These are phyloP conservation scores for Castanea crenata DNA, from an alignment of 306 rosid genomes.

Conservation along the genomic window DNA sequence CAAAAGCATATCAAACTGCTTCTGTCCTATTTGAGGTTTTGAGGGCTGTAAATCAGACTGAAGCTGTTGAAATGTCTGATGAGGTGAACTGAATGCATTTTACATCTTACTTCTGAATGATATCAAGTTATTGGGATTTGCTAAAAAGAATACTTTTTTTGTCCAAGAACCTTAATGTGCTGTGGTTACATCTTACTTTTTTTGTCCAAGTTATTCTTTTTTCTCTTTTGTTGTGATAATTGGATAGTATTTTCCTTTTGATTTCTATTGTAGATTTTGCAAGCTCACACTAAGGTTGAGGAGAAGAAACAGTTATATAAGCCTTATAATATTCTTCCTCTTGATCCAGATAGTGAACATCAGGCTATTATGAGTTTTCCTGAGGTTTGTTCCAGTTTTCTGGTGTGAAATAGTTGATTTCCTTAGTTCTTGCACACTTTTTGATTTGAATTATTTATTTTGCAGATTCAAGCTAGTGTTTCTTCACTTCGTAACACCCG, in stretches of 20 bases:
- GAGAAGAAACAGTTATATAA: conserved; percentile 73
- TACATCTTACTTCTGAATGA: background rate
- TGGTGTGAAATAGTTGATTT: conserved; percentile 2
- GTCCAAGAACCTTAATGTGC: background rate
- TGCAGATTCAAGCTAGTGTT: conserved; percentile 75
- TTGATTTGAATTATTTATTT: conserved; percentile 13
- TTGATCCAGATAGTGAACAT: conserved; percentile 77
- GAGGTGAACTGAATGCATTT: conserved; percentile 52
- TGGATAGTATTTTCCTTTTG: conserved; percentile 8
- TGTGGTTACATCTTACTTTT: background rate
- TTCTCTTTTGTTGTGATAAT: conserved; percentile 4
- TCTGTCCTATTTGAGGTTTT: conserved; percentile 87
- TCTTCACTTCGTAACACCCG: conserved; percentile 77
- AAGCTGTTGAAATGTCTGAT: conserved; percentile 64
- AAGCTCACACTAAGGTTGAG: conserved; percentile 63
- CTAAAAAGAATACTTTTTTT: background rate
- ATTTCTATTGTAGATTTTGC: conserved; percentile 50
- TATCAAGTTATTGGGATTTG: background rate
- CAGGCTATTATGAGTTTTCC: conserved; percentile 81
- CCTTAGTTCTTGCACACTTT: conserved; percentile 10
- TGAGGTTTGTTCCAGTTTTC: conserved; percentile 59
- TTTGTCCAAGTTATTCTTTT: background rate
- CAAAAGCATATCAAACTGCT: conserved; percentile 96
- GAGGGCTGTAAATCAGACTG: conserved; percentile 90
- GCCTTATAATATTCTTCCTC: conserved; percentile 91